Conservation (phyloP, 345 rosid species). For the Eucalyptus decipiens region DNA sequence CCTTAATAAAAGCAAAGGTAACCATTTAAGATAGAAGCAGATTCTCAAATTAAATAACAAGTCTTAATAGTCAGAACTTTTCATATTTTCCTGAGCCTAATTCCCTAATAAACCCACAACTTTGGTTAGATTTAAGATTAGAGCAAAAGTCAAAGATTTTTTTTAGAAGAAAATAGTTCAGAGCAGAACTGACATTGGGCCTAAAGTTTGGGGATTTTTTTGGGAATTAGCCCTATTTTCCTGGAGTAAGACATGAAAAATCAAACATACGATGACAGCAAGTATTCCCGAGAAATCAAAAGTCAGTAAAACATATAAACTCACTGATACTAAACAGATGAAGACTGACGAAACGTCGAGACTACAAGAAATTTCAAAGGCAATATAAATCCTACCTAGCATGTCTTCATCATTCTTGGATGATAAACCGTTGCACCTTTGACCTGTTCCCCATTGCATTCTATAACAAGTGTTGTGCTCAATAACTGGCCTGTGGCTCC, state of each 20-base stretch:
- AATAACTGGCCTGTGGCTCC: slow-evolving; percentile 78
- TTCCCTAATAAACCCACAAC: not conserved
- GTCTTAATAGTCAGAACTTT: not conserved
- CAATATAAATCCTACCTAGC: slow-evolving; percentile 43
- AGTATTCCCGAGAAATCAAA: not conserved
- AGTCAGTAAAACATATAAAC: not conserved
- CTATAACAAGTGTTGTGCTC: slow-evolving; percentile 98
- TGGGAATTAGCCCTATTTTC: not conserved
- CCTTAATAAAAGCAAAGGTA: not conserved
- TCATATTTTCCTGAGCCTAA: not conserved
- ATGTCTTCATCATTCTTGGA: slow-evolving; percentile 70
- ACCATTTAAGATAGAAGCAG: not conserved
- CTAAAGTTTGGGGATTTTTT: not conserved
- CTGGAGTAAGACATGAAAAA: not conserved
- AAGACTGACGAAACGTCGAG: not conserved
- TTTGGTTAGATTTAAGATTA: not conserved
- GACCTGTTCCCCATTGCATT: slow-evolving; percentile 98
- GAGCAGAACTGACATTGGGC: not conserved
- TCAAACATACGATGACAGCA: not conserved
- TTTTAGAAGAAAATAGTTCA: not conserved
- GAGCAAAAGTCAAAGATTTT: not conserved
- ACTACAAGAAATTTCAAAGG: not conserved
- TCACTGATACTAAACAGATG: not conserved
- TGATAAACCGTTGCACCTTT: slow-evolving; percentile 82
- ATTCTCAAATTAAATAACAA: not conserved